Evolutionary conservation across 2,329 filamentous ascomycete species (phyloP), one percentile per base, ranked within the genome.

Genomic region (Ascochyta rabiei): DNA sequence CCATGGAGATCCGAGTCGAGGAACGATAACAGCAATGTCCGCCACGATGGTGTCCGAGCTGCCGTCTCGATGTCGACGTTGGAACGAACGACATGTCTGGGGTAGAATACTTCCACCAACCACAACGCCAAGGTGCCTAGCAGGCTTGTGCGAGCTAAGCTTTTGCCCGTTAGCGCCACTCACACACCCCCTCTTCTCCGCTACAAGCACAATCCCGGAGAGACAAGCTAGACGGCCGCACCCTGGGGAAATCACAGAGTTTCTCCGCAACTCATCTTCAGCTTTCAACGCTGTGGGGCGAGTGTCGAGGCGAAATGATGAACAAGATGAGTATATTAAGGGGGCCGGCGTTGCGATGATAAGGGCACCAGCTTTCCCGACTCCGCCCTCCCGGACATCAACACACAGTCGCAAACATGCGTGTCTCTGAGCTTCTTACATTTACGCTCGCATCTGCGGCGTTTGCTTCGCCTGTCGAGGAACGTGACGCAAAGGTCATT

Each of bases 381-480:
- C 13, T 10, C 23, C 28, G 18, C 18, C 34, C 10, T 18, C 19
- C 40, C 45, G 51, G 51, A 40, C 44, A 48, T 44, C 28, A 35
- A n/a, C 40, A 18, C n/a, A 45, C 28, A 34, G 2, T 13, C 28
- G 31, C 16, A 26, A 64, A 54, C 3, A 73, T 73, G 70, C 69
- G 63, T 49, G 19, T 70, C 47, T 64, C 64, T 34, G 62, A 66
- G 8, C 39, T 65, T 26, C 19, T 72, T 21, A 47, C 61, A 15
- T 57, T 63, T 30, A 64, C 62, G 41, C 43, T 72, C 46, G 71
- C 69, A 42, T 64, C 69, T 8, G 47, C 56, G 23, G 62, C 54
- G 23, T 44, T 58, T 12, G 60, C 68, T 15, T 62, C 65, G 12
- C 55, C 60, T 18, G 35, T 59, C 10, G 64, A 68, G 18, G 56